Evolutionary conservation across 2,329 filamentous ascomycete species (phyloP), one percentile per base, ranked within the genome.

Genomic region (Venturia effusa): DNA sequence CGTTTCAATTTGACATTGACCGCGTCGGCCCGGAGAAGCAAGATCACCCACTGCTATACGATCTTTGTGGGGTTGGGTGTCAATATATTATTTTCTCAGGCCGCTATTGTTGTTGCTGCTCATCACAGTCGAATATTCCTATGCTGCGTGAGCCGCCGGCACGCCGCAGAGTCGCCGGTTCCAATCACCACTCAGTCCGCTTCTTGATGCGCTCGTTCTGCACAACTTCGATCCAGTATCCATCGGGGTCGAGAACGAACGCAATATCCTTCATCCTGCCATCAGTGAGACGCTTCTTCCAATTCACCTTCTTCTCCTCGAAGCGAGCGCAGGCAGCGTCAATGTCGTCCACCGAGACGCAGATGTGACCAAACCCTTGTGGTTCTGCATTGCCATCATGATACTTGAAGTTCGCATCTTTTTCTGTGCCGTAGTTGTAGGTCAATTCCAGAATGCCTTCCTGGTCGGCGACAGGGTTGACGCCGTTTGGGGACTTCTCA

Each of bases 201-300:
- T 71, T 72, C 71, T 81, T 82, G 65, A 89, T 79, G 63, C 79
- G 81, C 76, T 90, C 87, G 70, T 96, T 96, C 78, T 96, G 90
- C 61, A 96, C 78, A 40, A 87, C 73, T 61, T 86, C 84, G 63
- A 91, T 83, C 90, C 89, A 95, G 77, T 95, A 96, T 60, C 83
- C 84, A 76, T 96, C 92, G 0, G 92, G 92, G 67, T 79, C 76
- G 59, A 96, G 80, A 59, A 97, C 78, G 73, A 97, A 97, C 0
- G 94, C 94, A 63, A 97, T 87, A 68, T 94, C 90, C 82, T 90
- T 93, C 92, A 97, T 96, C 59, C 80, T 75, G 1, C 93, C 93
- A 67, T 97, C 93, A 1, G 90, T 96, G 66, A 97, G 81, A 68
- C 90, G 83, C 86, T 97, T 97, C 85, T 96, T 96, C 90, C 92